A percentile compares a stretch with the other conserved stretches of the same genome.
These are phyloP conservation scores for Sclerotinia borealis DNA, from an alignment of 2,329 filamentous ascomycete species.

Conservation along the genomic window DNA sequence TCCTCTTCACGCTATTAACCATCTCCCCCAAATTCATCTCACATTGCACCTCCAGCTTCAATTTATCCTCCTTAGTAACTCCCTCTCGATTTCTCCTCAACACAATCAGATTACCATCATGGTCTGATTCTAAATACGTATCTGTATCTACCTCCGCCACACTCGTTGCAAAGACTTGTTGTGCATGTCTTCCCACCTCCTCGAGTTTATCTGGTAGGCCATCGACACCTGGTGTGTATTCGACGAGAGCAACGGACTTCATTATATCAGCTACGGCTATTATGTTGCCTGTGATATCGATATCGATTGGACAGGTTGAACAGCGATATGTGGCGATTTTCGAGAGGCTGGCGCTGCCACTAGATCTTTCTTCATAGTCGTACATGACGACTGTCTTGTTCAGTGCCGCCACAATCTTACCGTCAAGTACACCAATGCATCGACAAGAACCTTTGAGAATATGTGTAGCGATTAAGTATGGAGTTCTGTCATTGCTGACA, in stretches of 20 bases:
- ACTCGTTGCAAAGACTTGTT: slow-evolving; percentile 76
- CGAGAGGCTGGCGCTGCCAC: slow-evolving; percentile 50
- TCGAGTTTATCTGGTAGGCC: slow-evolving; percentile 56
- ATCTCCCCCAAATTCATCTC: slow-evolving; percentile 88
- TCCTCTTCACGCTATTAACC: slow-evolving; percentile 78
- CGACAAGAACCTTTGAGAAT: slow-evolving; percentile 75
- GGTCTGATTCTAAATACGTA: slow-evolving; percentile 77
- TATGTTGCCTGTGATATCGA: slow-evolving; percentile 65
- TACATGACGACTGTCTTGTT: slow-evolving; percentile 73
- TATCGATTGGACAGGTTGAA: slow-evolving; percentile 75
- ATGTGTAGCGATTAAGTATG: slow-evolving; percentile 65
- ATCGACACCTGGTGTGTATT: slow-evolving; percentile 56
- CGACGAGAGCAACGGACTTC: slow-evolving; percentile 79
- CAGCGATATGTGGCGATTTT: slow-evolving; percentile 74
- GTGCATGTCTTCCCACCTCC: slow-evolving; percentile 74
- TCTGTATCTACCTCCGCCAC: slow-evolving; percentile 66
- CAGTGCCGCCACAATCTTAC: slow-evolving; percentile 78
- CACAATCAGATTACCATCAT: slow-evolving; percentile 80
- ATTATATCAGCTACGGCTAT: slow-evolving; percentile 89
- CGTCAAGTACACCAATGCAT: slow-evolving; percentile 66
- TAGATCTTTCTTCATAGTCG: slow-evolving; percentile 50
- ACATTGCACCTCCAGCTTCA: slow-evolving; percentile 64
- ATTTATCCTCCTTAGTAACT: slow-evolving; percentile 67
- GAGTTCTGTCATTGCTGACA: slow-evolving; percentile 65
- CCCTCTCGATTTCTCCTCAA: slow-evolving; percentile 68